Evolutionary conservation across 306 rosid genomes (phyloP).

Genomic region (Aeschynomene evenia): DNA sequence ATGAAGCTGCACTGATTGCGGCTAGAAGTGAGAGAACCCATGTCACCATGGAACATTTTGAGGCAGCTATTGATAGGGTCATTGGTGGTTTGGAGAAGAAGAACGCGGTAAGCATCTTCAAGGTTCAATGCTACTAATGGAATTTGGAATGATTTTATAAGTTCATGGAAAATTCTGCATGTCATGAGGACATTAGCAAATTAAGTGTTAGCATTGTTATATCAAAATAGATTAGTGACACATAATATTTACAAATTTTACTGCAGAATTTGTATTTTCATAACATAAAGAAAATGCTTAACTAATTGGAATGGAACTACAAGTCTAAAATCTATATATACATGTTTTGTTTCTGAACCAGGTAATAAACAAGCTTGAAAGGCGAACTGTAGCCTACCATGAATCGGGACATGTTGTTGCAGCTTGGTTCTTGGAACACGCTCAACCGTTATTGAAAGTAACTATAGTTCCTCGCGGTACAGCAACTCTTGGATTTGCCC

Average conservation of each 20-base stretch:
- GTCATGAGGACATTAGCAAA: slow-evolving; percentile 7
- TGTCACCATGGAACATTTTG: slow-evolving; percentile 80
- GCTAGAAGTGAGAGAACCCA: slow-evolving; percentile 62
- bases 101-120: slow-evolving; percentile 56
- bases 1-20: slow-evolving; percentile 96
- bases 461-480: slow-evolving; percentile 97
- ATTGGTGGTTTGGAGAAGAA: slow-evolving; percentile 98
- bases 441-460: slow-evolving; percentile 86
- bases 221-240: background rate
- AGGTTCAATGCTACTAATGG: background rate
- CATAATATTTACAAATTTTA: background rate
- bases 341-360: slow-evolving; percentile 45
- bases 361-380: slow-evolving; percentile 88
- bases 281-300: background rate
- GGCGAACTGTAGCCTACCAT: slow-evolving; percentile 96
- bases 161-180: background rate
- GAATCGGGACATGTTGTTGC: slow-evolving; percentile 96
- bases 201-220: slow-evolving; percentile 1
- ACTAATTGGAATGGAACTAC: background rate
- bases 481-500: slow-evolving; percentile 96
- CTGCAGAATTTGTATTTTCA: background rate
- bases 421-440: slow-evolving; percentile 92
- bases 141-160: background rate
- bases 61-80: slow-evolving; percentile 87
- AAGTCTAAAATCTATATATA: background rate